Conservation (phyloP, 331 rosid species). For the Rosa hybrid region DNA sequence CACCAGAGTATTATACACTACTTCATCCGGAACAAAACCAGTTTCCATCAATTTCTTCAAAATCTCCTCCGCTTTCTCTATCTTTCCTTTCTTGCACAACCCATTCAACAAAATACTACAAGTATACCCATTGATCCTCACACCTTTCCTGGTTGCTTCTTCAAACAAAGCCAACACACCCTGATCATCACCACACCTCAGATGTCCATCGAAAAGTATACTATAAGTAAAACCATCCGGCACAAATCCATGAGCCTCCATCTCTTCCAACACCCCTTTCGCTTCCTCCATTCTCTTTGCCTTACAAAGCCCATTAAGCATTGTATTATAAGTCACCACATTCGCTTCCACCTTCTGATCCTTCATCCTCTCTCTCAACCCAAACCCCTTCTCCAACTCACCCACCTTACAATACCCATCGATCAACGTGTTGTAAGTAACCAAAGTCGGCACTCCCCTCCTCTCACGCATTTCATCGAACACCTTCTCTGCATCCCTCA, state of each 20-base stretch:
- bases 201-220: slow-evolving; percentile 49
- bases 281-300: slow-evolving; percentile 55
- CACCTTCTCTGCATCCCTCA: slow-evolving; percentile 55
- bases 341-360: slow-evolving; percentile 44
- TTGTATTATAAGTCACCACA: slow-evolving; percentile 62
- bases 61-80: slow-evolving; percentile 61
- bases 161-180: slow-evolving; percentile 33
- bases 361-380: slow-evolving; percentile 64
- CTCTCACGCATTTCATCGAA: slow-evolving; percentile 65
- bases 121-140: slow-evolving; percentile 44
- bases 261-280: slow-evolving; percentile 56
- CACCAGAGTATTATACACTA: slow-evolving; percentile 55
- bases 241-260: slow-evolving; percentile 50
- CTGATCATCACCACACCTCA: slow-evolving; percentile 32
- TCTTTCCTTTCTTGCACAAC: slow-evolving; percentile 62
- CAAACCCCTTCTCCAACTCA: slow-evolving; percentile 59
- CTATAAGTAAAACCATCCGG: slow-evolving; percentile 56
- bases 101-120: slow-evolving; percentile 59
- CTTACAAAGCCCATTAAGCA: slow-evolving; percentile 62
- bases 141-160: slow-evolving; percentile 38
- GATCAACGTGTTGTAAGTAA: slow-evolving; percentile 63
- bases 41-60: slow-evolving; percentile 45
- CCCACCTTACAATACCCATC: slow-evolving; percentile 70
- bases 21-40: slow-evolving; percentile 52
- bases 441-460: slow-evolving; percentile 42